A percentile compares a stretch with the other conserved stretches of the same genome.
Conservation (phyloP, 192 early-diverging fungal species). For the Physocladia obscura region DNA sequence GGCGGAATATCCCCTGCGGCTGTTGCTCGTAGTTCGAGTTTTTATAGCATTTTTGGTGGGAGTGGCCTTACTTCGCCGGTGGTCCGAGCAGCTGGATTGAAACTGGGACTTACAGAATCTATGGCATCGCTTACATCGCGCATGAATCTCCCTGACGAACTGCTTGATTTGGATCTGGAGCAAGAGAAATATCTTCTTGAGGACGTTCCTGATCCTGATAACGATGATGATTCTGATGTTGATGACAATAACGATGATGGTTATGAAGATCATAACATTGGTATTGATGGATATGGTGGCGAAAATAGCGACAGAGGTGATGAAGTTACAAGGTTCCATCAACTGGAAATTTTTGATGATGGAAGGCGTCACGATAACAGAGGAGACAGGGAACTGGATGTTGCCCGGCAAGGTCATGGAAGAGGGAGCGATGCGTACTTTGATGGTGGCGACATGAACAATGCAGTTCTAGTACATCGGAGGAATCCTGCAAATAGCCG, state of each 20-base stretch:
- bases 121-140: conserved; percentile 3
- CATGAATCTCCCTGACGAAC: background rate
- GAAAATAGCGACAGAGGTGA: background rate
- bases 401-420: background rate
- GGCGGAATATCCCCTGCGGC: no score
- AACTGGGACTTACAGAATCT: background rate
- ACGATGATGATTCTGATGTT: conserved; percentile 14
- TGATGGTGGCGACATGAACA: background rate
- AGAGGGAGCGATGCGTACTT: background rate
- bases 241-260: background rate
- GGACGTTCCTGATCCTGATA: conserved; percentile 31
- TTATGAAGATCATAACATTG: background rate
- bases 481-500: no score
- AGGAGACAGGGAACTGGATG: no score
- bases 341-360: background rate
- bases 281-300: background rate
- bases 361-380: no score
- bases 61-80: no score
- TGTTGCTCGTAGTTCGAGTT: no score
- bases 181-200: conserved; percentile 24
- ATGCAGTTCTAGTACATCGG: background rate
- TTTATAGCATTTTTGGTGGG: no score
- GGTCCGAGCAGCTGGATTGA: background rate
- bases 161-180: conserved; percentile 22
- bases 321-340: background rate